A percentile compares a stretch with the other conserved stretches of the same genome.
These are phyloP conservation scores for Sporopachydermia cereana DNA, from an alignment of 1,139 yeast genomes.

Conservation along the genomic window DNA sequence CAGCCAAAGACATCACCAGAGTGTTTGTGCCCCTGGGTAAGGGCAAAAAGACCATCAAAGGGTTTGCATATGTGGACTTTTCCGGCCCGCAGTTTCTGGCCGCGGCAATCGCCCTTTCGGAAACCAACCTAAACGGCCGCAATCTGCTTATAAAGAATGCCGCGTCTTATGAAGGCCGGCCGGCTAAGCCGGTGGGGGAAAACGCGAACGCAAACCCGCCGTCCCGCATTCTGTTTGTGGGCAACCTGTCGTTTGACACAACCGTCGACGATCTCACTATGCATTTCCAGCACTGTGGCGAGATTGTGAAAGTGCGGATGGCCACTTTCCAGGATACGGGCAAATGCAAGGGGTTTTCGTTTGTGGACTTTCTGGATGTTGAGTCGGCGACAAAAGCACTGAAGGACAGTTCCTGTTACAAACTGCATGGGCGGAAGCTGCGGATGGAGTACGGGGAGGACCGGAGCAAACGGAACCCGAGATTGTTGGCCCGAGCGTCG, in stretches of 20 bases:
- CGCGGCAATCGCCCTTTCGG: slow-evolving; percentile 59
- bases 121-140: slow-evolving; percentile 66
- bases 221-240: slow-evolving; percentile 79
- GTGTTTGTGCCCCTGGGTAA: slow-evolving; percentile 54
- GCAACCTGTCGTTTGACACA: slow-evolving; percentile 89
- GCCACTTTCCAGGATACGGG: slow-evolving; percentile 96
- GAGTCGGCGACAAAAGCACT: slow-evolving; percentile 77
- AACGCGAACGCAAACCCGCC: slow-evolving; percentile 67
- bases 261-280: slow-evolving; percentile 65
- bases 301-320: slow-evolving; percentile 69
- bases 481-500: slow-evolving; percentile 22
- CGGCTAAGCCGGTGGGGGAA: slow-evolving; percentile 37
- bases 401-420: slow-evolving; percentile 56
- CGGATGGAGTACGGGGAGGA: slow-evolving; percentile 94
- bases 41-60: slow-evolving; percentile 47
- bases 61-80: slow-evolving; percentile 89
- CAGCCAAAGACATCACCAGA: slow-evolving; percentile 42
- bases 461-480: slow-evolving; percentile 66
- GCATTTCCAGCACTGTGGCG: slow-evolving; percentile 50
- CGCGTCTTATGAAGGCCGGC: slow-evolving; percentile 79
- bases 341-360: slow-evolving; percentile 94
- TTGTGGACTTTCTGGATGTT: slow-evolving; percentile 73
- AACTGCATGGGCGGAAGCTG: slow-evolving; percentile 59
- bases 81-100: slow-evolving; percentile 48
- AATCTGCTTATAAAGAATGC: slow-evolving; percentile 77